Percentiles rank a stretch among this genome's conserved stretches.
phyloP scores from a whole-genome alignment of 2,329 filamentous ascomycete genomes.

The Trichophaea hybrida region DNA sequence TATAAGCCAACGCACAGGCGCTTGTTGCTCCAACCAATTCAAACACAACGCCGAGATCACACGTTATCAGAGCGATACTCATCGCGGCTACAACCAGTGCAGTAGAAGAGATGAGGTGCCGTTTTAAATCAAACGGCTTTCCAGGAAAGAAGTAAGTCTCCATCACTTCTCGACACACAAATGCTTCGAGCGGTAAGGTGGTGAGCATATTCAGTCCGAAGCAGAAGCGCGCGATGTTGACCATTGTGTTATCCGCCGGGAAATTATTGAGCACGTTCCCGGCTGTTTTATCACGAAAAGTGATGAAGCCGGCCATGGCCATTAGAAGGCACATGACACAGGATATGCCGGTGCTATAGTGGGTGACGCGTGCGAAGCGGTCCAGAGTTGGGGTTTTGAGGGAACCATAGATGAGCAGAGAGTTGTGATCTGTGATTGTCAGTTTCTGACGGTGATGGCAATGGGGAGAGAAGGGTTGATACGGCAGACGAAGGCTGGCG shows the following conservation, averaged over 20 bases:
- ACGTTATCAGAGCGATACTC: slow-evolving; percentile 66
- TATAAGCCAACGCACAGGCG: slow-evolving; percentile 86
- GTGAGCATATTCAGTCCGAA: slow-evolving; percentile 99
- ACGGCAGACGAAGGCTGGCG: slow-evolving; percentile 51
- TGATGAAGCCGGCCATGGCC: slow-evolving; percentile 79
- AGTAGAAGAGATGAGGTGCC: slow-evolving; percentile 78
- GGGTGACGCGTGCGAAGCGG: slow-evolving; percentile 82
- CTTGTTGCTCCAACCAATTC: slow-evolving; percentile 92
- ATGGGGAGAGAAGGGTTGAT: slow-evolving; percentile 28
- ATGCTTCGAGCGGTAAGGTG: slow-evolving; percentile 87
- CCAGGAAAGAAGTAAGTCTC: slow-evolving; percentile 42
- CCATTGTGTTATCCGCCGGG: slow-evolving; percentile 73
- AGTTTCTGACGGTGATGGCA: background rate
- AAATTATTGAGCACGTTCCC: slow-evolving; percentile 99
- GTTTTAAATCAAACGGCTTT: slow-evolving; percentile 64
- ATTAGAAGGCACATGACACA: slow-evolving; percentile 83
- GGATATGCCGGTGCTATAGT: slow-evolving; percentile 80
- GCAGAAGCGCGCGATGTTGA: slow-evolving; percentile 85
- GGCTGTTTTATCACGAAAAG: slow-evolving; percentile 78
- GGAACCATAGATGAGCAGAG: slow-evolving; percentile 90
- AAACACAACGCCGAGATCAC: slow-evolving; percentile 86
- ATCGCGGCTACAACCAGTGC: slow-evolving; percentile 66
- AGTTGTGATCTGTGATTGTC: slow-evolving; percentile 60
- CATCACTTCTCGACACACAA: slow-evolving; percentile 69
- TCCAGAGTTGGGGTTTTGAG: slow-evolving; percentile 88